These are phyloP conservation scores for Flaveria ramosissima DNA, from an alignment of 129 eudicot genomes.

Conservation along the genomic window DNA sequence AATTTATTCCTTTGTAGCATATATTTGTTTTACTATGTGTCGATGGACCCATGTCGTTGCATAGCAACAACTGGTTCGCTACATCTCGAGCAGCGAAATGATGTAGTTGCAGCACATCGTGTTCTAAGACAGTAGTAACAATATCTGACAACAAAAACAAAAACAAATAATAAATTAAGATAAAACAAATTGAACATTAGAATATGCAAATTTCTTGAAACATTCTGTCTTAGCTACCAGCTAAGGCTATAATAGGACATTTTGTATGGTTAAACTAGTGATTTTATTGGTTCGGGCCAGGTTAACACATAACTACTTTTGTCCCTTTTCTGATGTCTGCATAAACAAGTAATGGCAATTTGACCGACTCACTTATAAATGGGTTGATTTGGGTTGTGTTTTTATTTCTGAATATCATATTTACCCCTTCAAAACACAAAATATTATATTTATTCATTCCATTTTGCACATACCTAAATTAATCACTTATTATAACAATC, in stretches of 20 bases:
- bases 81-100: conserved; percentile 85
- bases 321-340: neutral
- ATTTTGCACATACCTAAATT: neutral
- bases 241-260: too few relatives aligned
- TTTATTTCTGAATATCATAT: neutral
- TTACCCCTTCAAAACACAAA: neutral
- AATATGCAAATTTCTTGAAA: neutral
- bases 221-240: neutral
- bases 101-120: conserved; percentile 71
- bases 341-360: neutral
- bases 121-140: conserved; percentile 88
- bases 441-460: neutral
- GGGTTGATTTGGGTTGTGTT: neutral
- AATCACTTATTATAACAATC: neutral
- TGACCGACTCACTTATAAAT: neutral
- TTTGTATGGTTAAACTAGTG: neutral
- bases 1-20: conserved; percentile 8
- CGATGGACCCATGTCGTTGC: conserved; percentile 62
- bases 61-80: conserved; percentile 85
- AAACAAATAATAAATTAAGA: neutral
- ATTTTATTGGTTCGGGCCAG: neutral
- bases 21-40: conserved; percentile 12
- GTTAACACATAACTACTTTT: neutral
- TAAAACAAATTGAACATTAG: neutral
- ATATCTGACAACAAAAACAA: conserved; percentile 23